Conservation (phyloP, 352 stramenopile genomes). For the Globisporangium paddicum region DNA sequence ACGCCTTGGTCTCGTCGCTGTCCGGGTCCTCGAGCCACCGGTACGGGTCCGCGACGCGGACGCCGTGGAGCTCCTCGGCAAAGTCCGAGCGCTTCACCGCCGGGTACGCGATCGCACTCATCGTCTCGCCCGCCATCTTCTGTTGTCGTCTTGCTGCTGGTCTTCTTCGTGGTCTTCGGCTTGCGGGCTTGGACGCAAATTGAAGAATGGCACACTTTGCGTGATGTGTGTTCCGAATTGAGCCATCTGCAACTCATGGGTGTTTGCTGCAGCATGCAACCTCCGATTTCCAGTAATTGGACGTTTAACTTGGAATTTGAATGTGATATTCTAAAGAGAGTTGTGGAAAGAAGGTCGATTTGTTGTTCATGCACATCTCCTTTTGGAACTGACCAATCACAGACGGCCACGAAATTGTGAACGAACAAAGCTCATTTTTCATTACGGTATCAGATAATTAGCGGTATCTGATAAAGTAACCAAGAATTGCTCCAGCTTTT, state of each 20-base stretch:
- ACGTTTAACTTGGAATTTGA: not conserved
- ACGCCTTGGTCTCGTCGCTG: conserved; percentile 70
- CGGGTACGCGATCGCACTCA: conserved; percentile 35
- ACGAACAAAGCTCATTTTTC: not conserved
- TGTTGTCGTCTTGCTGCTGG: not conserved
- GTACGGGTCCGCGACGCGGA: conserved; percentile 58
- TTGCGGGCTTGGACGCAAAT: conserved; percentile 2
- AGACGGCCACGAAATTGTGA: not conserved
- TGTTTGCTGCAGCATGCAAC: not conserved
- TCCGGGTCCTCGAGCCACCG: conserved; percentile 81
- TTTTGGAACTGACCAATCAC: not conserved
- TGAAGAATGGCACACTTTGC: conserved; percentile 1
- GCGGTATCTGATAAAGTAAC: too few relatives aligned
- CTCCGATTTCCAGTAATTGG: not conserved
- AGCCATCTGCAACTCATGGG: too few relatives aligned
- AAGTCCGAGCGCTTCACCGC: conserved; percentile 40
- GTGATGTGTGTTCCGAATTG: conserved; percentile 1
- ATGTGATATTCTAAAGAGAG: not conserved
- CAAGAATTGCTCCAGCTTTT: too few relatives aligned
- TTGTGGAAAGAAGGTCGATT: not conserved
- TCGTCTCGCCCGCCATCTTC: not conserved
- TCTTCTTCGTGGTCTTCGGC: not conserved
- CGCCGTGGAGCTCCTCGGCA: conserved; percentile 53
- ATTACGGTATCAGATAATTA: too few relatives aligned
- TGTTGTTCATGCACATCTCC: not conserved